phyloP scores from a whole-genome alignment of 2,329 filamentous ascomycete genomes.

The Pseudopyricularia cyperi region DNA sequence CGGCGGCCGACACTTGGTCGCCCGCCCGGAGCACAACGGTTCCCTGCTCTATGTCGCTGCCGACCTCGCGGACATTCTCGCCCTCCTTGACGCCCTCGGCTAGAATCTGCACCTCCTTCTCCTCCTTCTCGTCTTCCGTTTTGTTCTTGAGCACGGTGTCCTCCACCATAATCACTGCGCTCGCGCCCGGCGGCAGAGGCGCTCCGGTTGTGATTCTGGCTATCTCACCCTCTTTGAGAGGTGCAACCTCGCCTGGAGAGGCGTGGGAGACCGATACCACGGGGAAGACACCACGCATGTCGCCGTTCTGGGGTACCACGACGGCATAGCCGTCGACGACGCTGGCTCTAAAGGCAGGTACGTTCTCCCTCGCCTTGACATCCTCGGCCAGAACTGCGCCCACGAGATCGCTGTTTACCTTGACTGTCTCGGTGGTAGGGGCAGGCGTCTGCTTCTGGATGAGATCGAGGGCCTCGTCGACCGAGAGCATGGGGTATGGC shows the following conservation, averaged over 20 bases:
- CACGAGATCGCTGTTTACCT: slow-evolving; percentile 53
- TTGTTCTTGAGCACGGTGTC: slow-evolving; percentile 67
- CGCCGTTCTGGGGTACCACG: slow-evolving; percentile 48
- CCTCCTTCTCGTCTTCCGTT: slow-evolving; percentile 71
- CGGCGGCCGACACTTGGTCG: slow-evolving; percentile 71
- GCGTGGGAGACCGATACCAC: slow-evolving; percentile 83
- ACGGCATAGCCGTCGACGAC: slow-evolving; percentile 96
- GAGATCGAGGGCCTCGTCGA: slow-evolving; percentile 63
- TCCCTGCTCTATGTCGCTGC: slow-evolving; percentile 67
- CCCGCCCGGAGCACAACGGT: slow-evolving; percentile 61
- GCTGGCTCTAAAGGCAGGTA: slow-evolving; percentile 87
- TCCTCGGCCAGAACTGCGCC: slow-evolving; percentile 74
- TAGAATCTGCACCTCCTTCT: slow-evolving; percentile 77
- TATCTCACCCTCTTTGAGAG: slow-evolving; percentile 60
- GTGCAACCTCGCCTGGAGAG: slow-evolving; percentile 51
- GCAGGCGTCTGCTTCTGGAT: slow-evolving; percentile 63
- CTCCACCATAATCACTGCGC: slow-evolving; percentile 92
- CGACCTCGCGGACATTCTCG: slow-evolving; percentile 84
- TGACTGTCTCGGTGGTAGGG: slow-evolving; percentile 39
- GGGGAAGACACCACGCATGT: slow-evolving; percentile 68
- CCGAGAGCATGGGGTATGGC: slow-evolving; percentile 83
- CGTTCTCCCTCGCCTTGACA: slow-evolving; percentile 65
- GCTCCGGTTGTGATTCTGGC: slow-evolving; percentile 91
- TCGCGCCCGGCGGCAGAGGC: slow-evolving; percentile 76
- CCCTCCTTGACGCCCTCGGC: slow-evolving; percentile 60